phyloP scores from a whole-genome alignment of 495 filamentous ascomycete genomes.

The Gamarada debralockiae region DNA sequence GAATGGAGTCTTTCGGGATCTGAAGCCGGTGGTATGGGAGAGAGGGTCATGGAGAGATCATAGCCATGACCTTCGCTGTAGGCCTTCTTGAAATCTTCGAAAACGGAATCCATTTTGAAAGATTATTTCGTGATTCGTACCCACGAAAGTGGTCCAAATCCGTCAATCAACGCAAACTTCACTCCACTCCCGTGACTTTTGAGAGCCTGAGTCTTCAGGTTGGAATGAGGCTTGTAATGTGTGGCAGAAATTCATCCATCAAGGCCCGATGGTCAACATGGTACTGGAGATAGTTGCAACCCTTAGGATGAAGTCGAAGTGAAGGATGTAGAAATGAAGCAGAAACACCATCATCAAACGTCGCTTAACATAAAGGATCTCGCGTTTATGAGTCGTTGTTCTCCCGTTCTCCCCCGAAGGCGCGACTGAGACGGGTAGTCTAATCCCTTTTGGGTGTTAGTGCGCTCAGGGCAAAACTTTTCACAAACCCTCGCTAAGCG shows the following conservation, averaged over 20 bases:
- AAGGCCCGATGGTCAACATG: too few relatives aligned
- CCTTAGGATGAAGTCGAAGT: background rate
- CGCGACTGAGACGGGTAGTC: too few relatives aligned
- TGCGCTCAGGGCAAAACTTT: too few relatives aligned
- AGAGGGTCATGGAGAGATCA: conserved; percentile 63
- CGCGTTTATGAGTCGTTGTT: background rate
- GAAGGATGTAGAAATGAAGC: background rate
- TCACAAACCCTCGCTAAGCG: too few relatives aligned
- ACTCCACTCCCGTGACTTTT: conserved; percentile 6
- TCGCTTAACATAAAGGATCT: background rate
- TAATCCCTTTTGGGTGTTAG: too few relatives aligned
- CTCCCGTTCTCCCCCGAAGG: too few relatives aligned
- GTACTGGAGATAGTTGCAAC: too few relatives aligned
- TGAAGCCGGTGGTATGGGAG: conserved; percentile 54
- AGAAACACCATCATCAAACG: background rate
- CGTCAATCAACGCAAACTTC: background rate
- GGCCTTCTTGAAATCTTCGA: conserved; percentile 58
- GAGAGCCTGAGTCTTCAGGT: background rate
- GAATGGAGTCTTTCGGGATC: conserved; percentile 53
- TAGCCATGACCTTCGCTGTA: conserved; percentile 54
- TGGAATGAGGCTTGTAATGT: too few relatives aligned
- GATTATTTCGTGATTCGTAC: conserved; percentile 1
- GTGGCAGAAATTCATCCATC: background rate
- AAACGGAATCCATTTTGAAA: conserved; percentile 56
- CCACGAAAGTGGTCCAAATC: conserved; percentile 1